Evolutionary conservation across 2,329 filamentous ascomycete species (phyloP), one percentile per base, ranked within the genome.

Genomic region (Hymenoscyphus repandus): DNA sequence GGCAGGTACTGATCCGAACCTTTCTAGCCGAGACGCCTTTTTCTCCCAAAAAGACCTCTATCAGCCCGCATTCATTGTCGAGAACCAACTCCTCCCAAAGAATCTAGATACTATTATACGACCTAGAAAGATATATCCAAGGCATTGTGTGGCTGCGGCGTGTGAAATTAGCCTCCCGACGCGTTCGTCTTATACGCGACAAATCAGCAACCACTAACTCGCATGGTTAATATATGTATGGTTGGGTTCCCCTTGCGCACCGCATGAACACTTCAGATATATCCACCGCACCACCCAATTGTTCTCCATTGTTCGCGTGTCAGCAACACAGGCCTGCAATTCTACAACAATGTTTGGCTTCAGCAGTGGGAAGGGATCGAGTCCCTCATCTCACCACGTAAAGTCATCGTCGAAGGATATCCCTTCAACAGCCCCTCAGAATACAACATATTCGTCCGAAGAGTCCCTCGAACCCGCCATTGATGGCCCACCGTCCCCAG

Each of bases 401-500:
- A 47, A 34, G 10, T 18, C 45, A 12, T 41, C 33, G 17, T 58
- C 51, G 33, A 58, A 49, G 43, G 51, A 56, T 39, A 46, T 40
- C 33, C 45, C 49, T 38, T 47, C 53, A 18, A 43, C 49, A 12
- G 39, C 47, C 34, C 45, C 52, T 46, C 39, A 40, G 7, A 40
- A 38, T 27, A 55, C 57, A 45, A 2, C 42, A 10, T 39, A 34
- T 36, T 51, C 57, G 32, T 57, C 57, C 31, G 38, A 69, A 52
- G 74, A 77, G 51, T 70, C 78, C 48, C 66, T 84, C 51, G 79
- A 76, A 52, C 79, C 80, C 44, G 74, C 80, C 54, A 68, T 83
- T 50, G 78, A 84, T 58, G 77, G 78, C 15, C 80, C 80, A 37
- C 79, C 80, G 0, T 84, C 80, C 32, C 78, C 81, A 27, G 76